A percentile compares a stretch with the other conserved stretches of the same genome.
Evolutionary conservation across 345 rosid species (phyloP).

Genomic region (Isatis tinctoria): DNA sequence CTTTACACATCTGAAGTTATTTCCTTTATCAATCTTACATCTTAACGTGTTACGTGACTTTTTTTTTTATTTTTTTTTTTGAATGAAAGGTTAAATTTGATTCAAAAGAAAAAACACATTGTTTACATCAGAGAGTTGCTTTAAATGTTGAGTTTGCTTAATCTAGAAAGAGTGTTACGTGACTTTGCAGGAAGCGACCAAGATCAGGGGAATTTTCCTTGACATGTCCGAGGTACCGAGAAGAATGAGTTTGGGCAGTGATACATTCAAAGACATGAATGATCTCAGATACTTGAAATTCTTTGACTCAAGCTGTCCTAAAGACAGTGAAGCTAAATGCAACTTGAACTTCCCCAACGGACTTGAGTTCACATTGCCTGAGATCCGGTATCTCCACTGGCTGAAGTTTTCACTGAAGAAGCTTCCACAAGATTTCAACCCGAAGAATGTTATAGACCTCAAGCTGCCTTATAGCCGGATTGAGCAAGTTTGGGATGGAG

Average conservation of each 20-base stretch:
- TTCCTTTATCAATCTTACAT: not conserved
- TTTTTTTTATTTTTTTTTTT: too few species aligned
- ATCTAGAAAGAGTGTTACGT: too few species aligned
- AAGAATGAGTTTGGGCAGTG: not conserved
- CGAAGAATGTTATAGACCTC: slow-evolving; percentile 23
- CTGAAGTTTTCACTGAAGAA: slow-evolving; percentile 4
- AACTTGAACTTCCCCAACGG: not conserved
- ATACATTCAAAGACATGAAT: slow-evolving; percentile 13
- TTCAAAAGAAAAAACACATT: too few species aligned
- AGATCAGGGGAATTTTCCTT: slow-evolving; percentile 25
- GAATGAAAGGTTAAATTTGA: too few species aligned
- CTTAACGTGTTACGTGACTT: not conserved
- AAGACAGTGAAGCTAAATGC: not conserved
- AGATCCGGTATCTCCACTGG: slow-evolving; percentile 28
- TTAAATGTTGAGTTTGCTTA: too few species aligned
- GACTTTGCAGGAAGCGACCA: slow-evolving; percentile 16
- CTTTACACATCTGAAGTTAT: not conserved
- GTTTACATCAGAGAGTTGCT: too few species aligned
- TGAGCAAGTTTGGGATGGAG: slow-evolving; percentile 28
- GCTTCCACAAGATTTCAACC: slow-evolving; percentile 13
- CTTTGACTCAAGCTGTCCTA: not conserved
- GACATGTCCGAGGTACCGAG: slow-evolving; percentile 8
- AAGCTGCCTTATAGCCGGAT: slow-evolving; percentile 8
- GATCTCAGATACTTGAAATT: slow-evolving; percentile 33
- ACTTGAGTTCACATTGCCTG: slow-evolving; percentile 1